These are phyloP conservation scores for Blastomyces percursus DNA, from an alignment of 2,329 filamentous ascomycete species.

Conservation along the genomic window DNA sequence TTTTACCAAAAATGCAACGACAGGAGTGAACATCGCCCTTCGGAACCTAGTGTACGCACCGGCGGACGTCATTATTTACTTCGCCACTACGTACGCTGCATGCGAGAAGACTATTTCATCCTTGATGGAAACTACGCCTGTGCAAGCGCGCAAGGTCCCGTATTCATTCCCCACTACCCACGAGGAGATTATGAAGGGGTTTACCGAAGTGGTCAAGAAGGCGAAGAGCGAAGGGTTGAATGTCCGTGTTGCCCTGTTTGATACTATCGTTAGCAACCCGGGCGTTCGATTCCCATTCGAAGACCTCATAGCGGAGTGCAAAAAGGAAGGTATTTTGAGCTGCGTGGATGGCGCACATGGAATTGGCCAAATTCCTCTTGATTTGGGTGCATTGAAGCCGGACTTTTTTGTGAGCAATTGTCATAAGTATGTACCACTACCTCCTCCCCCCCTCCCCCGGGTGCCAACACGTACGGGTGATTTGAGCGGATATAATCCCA, in stretches of 20 bases:
- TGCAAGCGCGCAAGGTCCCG: conserved; percentile 43
- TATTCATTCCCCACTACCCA: conserved; percentile 62
- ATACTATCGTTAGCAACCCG: conserved; percentile 67
- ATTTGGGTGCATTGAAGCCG: conserved; percentile 55
- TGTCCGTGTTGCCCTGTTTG: conserved; percentile 61
- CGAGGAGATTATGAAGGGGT: conserved; percentile 50
- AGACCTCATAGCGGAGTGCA: conserved; percentile 52
- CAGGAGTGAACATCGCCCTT: conserved; percentile 59
- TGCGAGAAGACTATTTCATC: conserved; percentile 65
- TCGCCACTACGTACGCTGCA: conserved; percentile 66
- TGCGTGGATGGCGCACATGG: conserved; percentile 78
- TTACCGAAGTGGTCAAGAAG: conserved; percentile 47
- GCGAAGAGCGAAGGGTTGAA: conserved; percentile 48
- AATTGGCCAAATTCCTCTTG: conserved; percentile 63
- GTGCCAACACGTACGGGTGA: background rate
- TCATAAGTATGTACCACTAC: conserved; percentile 48
- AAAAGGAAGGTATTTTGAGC: conserved; percentile 56
- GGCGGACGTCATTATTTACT: conserved; percentile 65
- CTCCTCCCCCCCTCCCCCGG: background rate
- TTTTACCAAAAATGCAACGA: conserved; percentile 72
- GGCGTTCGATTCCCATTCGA: conserved; percentile 74
- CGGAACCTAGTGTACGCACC: conserved; percentile 57
- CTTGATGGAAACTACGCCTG: conserved; percentile 54
- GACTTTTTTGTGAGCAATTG: conserved; percentile 84
- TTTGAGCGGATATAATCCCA: background rate